Percentiles rank a stretch among this genome's conserved stretches.
These are phyloP conservation scores for Linnemannia elongata DNA, from an alignment of 192 early-diverging fungal genomes.

Conservation along the genomic window DNA sequence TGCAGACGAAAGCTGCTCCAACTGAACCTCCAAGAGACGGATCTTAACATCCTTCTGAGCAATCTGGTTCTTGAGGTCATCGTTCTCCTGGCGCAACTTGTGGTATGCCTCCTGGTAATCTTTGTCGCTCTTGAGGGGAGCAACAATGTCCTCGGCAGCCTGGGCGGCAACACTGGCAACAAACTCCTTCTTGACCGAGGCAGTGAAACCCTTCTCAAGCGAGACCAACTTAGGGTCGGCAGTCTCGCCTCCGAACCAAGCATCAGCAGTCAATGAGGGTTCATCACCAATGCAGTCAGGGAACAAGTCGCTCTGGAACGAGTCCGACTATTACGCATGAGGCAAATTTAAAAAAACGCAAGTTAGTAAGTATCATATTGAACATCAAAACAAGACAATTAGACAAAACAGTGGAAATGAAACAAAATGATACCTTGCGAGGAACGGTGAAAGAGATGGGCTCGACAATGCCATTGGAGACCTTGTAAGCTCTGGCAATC, in stretches of 20 bases:
- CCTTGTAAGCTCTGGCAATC: conserved; percentile 95
- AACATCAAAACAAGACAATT: neutral
- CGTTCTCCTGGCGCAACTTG: conserved; percentile 82
- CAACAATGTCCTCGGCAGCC: conserved; percentile 47
- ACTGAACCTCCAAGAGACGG: conserved; percentile 82
- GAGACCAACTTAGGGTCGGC: conserved; percentile 83
- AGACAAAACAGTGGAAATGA: neutral
- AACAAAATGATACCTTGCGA: conserved; percentile 75
- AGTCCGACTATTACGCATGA: conserved; percentile 77
- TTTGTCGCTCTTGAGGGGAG: conserved; percentile 55
- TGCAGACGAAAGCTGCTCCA: conserved; percentile 67
- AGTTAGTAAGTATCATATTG: neutral
- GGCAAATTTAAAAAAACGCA: neutral
- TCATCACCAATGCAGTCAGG: conserved; percentile 87
- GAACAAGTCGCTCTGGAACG: conserved; percentile 97
- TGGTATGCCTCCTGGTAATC: conserved; percentile 84
- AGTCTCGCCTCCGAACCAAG: conserved; percentile 91
- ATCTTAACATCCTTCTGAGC: conserved; percentile 82
- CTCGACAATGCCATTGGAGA: conserved; percentile 89
- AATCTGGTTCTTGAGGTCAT: conserved; percentile 82
- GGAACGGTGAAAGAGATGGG: conserved; percentile 98
- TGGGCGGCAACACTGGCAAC: conserved; percentile 75
- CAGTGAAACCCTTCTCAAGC: conserved; percentile 79
- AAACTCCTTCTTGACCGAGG: conserved; percentile 81
- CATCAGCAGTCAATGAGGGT: conserved; percentile 89